These are phyloP conservation scores for Daedaleopsis sinensis DNA, from an alignment of 768 basidiomycete genomes.

Conservation along the genomic window DNA sequence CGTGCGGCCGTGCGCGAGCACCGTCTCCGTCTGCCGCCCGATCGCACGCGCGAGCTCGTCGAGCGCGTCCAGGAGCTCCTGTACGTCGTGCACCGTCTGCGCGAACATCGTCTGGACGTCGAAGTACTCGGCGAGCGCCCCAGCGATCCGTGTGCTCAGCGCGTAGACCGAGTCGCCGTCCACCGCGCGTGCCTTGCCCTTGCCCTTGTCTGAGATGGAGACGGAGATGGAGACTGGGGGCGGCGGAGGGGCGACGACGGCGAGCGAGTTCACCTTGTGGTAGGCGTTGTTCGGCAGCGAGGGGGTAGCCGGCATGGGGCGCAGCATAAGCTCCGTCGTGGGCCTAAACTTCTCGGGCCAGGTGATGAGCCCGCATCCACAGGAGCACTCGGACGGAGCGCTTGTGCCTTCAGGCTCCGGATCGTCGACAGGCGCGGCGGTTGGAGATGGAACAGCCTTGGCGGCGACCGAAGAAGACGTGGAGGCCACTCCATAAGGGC, in stretches of 20 bases:
- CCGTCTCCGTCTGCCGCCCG: constrained; percentile 22
- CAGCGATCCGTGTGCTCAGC: constrained; percentile 27
- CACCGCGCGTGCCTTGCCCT: constrained; percentile 24
- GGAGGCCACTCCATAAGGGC: constrained; percentile 25
- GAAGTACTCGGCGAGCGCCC: constrained; percentile 30
- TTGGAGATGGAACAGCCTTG: constrained; percentile 15
- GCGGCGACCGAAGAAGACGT: constrained; percentile 20
- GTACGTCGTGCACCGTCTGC: constrained; percentile 20
- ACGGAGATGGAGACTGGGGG: no score
- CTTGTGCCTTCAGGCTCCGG: constrained; percentile 4
- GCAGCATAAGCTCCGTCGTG: constrained; percentile 28
- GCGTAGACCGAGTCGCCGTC: constrained; percentile 25
- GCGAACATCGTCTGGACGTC: constrained; percentile 19
- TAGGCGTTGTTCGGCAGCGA: constrained; percentile 15
- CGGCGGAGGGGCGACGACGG: constrained; percentile 13
- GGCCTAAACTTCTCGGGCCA: constrained; percentile 29
- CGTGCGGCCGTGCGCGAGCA: constrained; percentile 19
- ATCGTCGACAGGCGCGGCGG: constrained; percentile 12
- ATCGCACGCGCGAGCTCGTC: constrained; percentile 30
- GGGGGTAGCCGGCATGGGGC: constrained; percentile 24
- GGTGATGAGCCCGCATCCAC: constrained; percentile 33
- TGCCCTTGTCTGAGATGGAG: constrained; percentile 20
- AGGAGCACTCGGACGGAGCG: constrained; percentile 30
- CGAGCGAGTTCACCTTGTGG: constrained; percentile 11
- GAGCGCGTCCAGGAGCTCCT: constrained; percentile 32